Conservation (phyloP, 208 protist species). For the Acanthamoeba royreba region DNA sequence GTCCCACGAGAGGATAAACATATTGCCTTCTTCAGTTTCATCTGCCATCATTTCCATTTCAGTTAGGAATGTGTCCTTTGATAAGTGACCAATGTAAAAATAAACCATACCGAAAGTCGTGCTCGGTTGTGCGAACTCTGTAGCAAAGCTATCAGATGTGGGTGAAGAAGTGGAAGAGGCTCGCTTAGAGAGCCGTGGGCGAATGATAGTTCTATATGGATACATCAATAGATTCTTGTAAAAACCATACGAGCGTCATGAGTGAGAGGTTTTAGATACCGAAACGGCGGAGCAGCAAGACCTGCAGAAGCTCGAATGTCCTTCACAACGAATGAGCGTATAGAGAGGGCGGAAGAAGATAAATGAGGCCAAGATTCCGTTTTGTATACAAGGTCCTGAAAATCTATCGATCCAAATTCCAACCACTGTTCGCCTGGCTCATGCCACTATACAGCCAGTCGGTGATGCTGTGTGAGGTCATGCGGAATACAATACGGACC, state of each 20-base stretch:
- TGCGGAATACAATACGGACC: background rate
- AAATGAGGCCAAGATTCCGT: background rate
- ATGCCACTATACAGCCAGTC: background rate
- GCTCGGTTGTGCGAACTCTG: background rate
- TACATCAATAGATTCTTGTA: background rate
- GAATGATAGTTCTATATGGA: background rate
- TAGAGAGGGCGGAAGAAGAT: background rate
- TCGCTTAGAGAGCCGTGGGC: background rate
- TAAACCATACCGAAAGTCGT: too few species aligned
- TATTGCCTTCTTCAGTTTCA: background rate
- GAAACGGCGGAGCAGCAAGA: background rate
- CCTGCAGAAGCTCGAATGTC: background rate
- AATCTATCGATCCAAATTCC: constrained; percentile 17
- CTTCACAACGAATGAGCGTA: background rate
- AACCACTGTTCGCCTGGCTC: background rate
- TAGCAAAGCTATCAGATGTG: background rate
- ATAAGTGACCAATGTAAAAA: too few species aligned
- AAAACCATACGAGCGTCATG: background rate
- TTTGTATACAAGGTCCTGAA: background rate
- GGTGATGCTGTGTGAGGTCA: background rate
- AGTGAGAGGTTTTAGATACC: background rate
- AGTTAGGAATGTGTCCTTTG: too few species aligned
- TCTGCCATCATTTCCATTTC: background rate
- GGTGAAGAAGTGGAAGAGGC: too few species aligned
- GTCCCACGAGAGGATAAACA: constrained; percentile 22